These are phyloP conservation scores for Hanseniaspora occidentalis DNA, from an alignment of 805 yeast genomes.

Conservation along the genomic window DNA sequence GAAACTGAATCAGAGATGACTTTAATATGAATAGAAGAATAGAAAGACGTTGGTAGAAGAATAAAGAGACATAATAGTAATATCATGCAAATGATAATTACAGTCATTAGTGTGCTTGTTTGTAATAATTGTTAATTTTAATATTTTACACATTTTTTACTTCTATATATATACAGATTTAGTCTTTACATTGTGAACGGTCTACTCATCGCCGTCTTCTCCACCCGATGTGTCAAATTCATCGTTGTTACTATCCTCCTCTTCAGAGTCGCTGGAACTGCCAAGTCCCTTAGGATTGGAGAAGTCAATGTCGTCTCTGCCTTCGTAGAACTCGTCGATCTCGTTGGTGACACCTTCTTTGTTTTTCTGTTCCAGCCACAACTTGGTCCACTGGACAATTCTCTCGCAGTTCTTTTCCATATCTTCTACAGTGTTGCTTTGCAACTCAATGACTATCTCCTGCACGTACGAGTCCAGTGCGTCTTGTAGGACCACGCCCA, in stretches of 20 bases:
- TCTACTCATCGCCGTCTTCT: too few relatives aligned
- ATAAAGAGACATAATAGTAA: too few relatives aligned
- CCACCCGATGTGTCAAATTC: too few relatives aligned
- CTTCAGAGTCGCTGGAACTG: not conserved
- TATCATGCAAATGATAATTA: too few relatives aligned
- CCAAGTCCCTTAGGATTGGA: constrained; percentile 7
- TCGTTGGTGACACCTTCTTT: constrained; percentile 50
- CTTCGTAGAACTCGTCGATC: constrained; percentile 14
- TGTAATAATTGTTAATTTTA: too few relatives aligned
- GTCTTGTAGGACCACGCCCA: constrained; percentile 82
- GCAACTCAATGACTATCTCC: constrained; percentile 70
- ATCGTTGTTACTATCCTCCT: constrained; percentile 1
- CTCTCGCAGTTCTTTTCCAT: constrained; percentile 77
- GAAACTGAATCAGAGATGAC: not conserved
- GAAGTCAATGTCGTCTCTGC: constrained; percentile 7
- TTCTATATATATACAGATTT: too few relatives aligned
- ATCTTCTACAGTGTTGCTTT: constrained; percentile 59
- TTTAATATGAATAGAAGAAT: too few relatives aligned
- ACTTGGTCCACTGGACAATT: constrained; percentile 57
- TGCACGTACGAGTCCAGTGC: constrained; percentile 74
- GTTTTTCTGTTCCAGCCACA: constrained; percentile 54
- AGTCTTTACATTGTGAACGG: too few relatives aligned
- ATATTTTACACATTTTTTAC: not conserved
- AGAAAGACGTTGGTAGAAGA: too few relatives aligned
- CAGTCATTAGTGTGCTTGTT: too few relatives aligned